Base-by-base conservation (phyloP, 2,329 filamentous ascomycete genomes). In the Macrophomina pseudophaseolina region DNA sequence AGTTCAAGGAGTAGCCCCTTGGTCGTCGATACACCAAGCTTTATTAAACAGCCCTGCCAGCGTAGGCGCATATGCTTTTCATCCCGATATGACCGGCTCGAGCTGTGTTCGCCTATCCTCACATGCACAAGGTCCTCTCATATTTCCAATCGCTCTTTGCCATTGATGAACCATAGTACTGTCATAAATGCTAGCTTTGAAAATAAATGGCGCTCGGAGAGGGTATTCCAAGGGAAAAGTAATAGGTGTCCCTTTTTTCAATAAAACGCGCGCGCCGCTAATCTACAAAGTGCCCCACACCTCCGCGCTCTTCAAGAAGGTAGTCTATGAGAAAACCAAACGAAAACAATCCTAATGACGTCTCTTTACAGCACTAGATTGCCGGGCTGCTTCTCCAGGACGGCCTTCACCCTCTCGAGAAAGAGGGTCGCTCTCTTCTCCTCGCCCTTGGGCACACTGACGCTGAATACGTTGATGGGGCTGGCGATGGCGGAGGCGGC, bases 351-450 rank as follows among this genome's bases (percentile, higher is more conserved):
- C 23, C 23, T 3, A 23, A 23, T 23, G 23, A 23, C 23, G 23
- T 23, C 23, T 11, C 38, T 53, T 60, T 73, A 80, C 42, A 80
- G 73, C 32, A 80, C 76, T 42, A 80, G 70, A 35, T 75, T 71
- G 42, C 78, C 78, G 8, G 78, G 78, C 66, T 80, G 76, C 14
- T 67, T 74, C 68, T 80, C 78, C 71, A 99, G 80, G 32, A 94
- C 89, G 53, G 85, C 81, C 87, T 97, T 97, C 75, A 97, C 87
- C 72, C 92, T 88, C 80, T 94, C 90, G 70, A 99, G 80, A 81
- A 97, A 99, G 11, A 90, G 84, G 74, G 87, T 85, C 14, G 92
- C 95, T 73, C 93, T 86, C 82, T 89, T 87, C 85, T 94, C 91
- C 78, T 99, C 95, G 8, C 87, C 87, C 80, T 87, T 88, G 46